Base-by-base conservation (phyloP, 78 protist species). In the Dictyostelium purpureum region DNA sequence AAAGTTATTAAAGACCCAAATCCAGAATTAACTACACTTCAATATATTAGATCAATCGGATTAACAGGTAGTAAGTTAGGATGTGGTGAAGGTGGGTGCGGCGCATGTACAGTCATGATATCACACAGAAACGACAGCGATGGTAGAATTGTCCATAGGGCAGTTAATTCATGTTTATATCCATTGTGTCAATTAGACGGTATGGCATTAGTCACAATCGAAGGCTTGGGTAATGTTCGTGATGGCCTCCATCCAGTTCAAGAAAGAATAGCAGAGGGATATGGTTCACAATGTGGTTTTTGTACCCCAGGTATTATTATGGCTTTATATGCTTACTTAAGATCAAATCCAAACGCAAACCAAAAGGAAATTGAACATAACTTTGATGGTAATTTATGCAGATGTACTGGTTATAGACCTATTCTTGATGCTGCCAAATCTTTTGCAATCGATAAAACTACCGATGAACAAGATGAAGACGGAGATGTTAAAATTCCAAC, bases 321-420 rank as follows among this genome's bases (percentile, higher is more conserved):
- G 95, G 63, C 96, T 26, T 56, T 95, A 35, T 96, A 90, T 38
- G 38, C 95, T 4, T 43, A n/a, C 57, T 47, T 94, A 21, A 10
- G 89, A 21, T 63, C 88, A 1, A 49, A 87, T 56, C 81, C 78
- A 28, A 9, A 31, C 59, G 77, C 94, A 24, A 51, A 73, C n/a
- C 38, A 40, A 42, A 77, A 40, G 14, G 92, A 95, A 31, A 24
- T 97, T 19, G 98, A 98, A 87, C 54, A 81, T 18, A 7, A 71
- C 21, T 45, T 98, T 54, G 98, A 97, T 31, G 99, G 99, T 63
- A 98, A 98, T 80, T 45, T 98, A 7, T 98, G 99, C 77, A 90
- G 99, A 54, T 98, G 99, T 96, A 98, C 99, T 14, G 99, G 99
- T 16, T 98, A 98, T 80, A 56, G 99, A 6, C 98, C 99, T 45